phyloP scores from a whole-genome alignment of 2,329 filamentous ascomycete genomes.

The Cytospora mali region DNA sequence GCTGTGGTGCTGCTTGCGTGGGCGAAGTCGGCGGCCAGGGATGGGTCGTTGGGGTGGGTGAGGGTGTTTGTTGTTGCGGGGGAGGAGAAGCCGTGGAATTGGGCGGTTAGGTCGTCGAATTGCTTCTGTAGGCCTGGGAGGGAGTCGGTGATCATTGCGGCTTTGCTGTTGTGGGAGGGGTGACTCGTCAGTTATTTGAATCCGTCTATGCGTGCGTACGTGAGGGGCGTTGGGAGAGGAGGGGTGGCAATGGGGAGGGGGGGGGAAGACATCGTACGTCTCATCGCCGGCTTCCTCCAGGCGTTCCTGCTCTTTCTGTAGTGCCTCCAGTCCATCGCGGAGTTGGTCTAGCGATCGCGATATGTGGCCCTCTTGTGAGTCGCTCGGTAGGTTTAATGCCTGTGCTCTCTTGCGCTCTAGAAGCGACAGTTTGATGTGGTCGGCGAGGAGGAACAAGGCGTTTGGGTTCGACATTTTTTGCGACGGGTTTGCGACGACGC shows the following conservation, averaged over 20 bases:
- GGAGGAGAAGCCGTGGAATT: constrained; percentile 72
- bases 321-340: constrained; percentile 72
- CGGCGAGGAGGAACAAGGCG: constrained; percentile 89
- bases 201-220: neutral
- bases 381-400: constrained; percentile 75
- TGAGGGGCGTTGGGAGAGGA: neutral
- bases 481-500: constrained; percentile 4
- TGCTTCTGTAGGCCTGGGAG: constrained; percentile 72
- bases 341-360: constrained; percentile 86
- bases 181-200: constrained; percentile 53
- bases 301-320: constrained; percentile 66
- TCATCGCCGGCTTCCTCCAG: constrained; percentile 67
- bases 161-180: constrained; percentile 42
- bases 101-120: constrained; percentile 73
- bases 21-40: constrained; percentile 64
- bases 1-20: constrained; percentile 51
- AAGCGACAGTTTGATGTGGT: constrained; percentile 95
- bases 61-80: constrained; percentile 54
- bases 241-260: too few species aligned
- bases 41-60: constrained; percentile 65
- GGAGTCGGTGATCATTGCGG: constrained; percentile 61
- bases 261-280: constrained; percentile 47
- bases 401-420: constrained; percentile 88
- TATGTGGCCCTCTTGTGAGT: constrained; percentile 86
- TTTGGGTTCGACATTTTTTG: constrained; percentile 59